Conservation (phyloP, 306 rosid genomes). For the Vicia villosa region DNA sequence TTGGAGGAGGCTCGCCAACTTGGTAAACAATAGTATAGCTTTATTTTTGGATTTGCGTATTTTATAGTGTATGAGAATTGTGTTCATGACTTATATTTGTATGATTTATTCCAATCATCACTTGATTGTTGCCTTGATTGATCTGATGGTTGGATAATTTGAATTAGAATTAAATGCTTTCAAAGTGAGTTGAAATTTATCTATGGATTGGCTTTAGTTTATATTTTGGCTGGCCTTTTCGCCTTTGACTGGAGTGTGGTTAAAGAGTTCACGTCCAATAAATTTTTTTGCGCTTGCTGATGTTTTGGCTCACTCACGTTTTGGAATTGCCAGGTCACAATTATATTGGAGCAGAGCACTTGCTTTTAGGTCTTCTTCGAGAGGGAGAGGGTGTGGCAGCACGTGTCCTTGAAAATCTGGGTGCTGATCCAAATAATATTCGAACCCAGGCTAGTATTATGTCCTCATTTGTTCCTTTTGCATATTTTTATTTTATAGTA, state of each 20-base stretch:
- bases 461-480: not conserved
- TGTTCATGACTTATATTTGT: not conserved
- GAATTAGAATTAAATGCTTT: not conserved
- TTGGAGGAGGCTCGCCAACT: conserved; percentile 99
- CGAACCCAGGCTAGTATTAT: conserved; percentile 79
- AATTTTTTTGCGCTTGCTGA: not conserved
- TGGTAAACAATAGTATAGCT: conserved; percentile 47
- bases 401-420: conserved; percentile 92
- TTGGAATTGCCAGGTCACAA: conserved; percentile 70
- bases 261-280: not conserved
- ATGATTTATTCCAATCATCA: not conserved
- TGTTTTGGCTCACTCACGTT: not conserved
- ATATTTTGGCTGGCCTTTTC: not conserved
- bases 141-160: not conserved
- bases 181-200: conserved; percentile 1
- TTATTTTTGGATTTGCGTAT: not conserved
- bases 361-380: conserved; percentile 95
- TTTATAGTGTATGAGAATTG: not conserved
- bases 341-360: conserved; percentile 95
- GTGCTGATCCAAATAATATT: conserved; percentile 92
- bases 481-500: not conserved
- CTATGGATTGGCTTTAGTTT: not conserved
- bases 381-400: conserved; percentile 99
- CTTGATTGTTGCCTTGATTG: not conserved
- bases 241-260: not conserved